Base-by-base conservation (phyloP, 2,329 filamentous ascomycete species). In the Apiospora pterosperma region DNA sequence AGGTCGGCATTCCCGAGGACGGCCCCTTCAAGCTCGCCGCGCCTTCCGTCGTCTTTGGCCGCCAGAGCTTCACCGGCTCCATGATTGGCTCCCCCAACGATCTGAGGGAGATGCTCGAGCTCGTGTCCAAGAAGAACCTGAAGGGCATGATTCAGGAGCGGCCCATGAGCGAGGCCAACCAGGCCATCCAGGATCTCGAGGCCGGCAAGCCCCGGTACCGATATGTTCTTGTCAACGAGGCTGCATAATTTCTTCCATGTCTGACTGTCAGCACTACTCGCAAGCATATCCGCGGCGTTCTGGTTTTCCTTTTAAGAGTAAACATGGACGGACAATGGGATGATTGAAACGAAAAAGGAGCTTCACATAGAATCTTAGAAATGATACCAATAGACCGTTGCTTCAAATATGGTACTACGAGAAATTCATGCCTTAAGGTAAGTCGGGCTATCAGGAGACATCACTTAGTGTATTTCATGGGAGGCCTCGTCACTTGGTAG, bases 1-100 rank as follows among this genome's bases (percentile, higher is more conserved):
- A 90, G 75, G 81, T 91, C 62, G 88, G 88, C n/a, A 83, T 84
- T 1, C 88, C 88, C 0, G 88, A 90, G 70, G 80, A 82, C 48
- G 69, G 67, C 34, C 34, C 58, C 16, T 66, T 70, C 59, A 52
- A 52, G 21, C 48, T 69, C 25, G 61, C 63, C 19, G 52, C 65
- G 8, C 38, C 61, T 36, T 59, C 65, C 7, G 39, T 69, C 19
- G 64, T 89, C 59, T 77, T 75, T 58, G 88, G 86, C 70, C 81
- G 82, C 5, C 71, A 78, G 5, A 80, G 77, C 67, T 73, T 85
- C 44, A 78, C 78, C 0, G 82, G 82, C 5, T 72, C 69, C 28
- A 36, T 69, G 23, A 69, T 84, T 69, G 82, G 83, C 4, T 77
- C 76, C 39, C 80, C 82, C 0, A 72, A 69, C 34, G 78, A 85